Conservation (phyloP, 768 basidiomycete genomes). For the Holtermannia corniformis region DNA sequence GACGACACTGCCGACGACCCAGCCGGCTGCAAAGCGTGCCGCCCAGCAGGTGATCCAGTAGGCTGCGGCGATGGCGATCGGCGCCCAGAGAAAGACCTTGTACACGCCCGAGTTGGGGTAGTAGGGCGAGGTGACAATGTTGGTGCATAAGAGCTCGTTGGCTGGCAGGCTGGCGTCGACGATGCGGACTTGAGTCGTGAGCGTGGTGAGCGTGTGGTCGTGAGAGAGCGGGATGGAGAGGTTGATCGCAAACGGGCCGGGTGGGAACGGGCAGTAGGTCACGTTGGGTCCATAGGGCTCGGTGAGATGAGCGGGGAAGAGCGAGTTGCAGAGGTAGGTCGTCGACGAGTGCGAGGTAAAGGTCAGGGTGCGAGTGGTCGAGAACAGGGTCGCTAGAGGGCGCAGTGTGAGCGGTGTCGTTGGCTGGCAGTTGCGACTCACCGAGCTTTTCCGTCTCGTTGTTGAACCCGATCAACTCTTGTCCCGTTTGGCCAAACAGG, state of each 20-base stretch:
- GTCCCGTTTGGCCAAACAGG: slow-evolving; percentile 56
- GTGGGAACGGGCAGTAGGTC: slow-evolving; percentile 64
- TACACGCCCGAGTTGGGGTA: slow-evolving; percentile 44
- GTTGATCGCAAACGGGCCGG: slow-evolving; percentile 74
- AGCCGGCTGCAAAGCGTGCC: slow-evolving; percentile 74
- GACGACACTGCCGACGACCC: slow-evolving; percentile 52
- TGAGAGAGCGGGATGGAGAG: slow-evolving; percentile 55
- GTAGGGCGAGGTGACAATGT: slow-evolving; percentile 63
- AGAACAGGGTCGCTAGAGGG: slow-evolving; percentile 69
- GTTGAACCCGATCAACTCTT: slow-evolving; percentile 53
- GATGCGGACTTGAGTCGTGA: slow-evolving; percentile 72
- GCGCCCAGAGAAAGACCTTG: slow-evolving; percentile 46
- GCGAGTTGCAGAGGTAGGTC: slow-evolving; percentile 65
- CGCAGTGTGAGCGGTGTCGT: neutral
- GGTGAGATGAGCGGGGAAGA: slow-evolving; percentile 68
- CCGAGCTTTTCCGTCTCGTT: slow-evolving; percentile 58
- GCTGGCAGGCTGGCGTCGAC: slow-evolving; percentile 66
- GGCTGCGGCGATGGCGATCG: slow-evolving; percentile 59
- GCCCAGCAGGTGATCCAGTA: slow-evolving; percentile 56
- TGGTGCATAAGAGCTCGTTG: slow-evolving; percentile 71
- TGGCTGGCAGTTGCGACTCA: slow-evolving; percentile 41
- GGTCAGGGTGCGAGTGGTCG: slow-evolving; percentile 68
- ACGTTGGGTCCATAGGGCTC: slow-evolving; percentile 33
- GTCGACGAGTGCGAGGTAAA: slow-evolving; percentile 61
- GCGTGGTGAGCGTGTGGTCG: slow-evolving; percentile 67